phyloP scores from a whole-genome alignment of 1,284 basidiomycete species.

The Cryptococcus sp. region DNA sequence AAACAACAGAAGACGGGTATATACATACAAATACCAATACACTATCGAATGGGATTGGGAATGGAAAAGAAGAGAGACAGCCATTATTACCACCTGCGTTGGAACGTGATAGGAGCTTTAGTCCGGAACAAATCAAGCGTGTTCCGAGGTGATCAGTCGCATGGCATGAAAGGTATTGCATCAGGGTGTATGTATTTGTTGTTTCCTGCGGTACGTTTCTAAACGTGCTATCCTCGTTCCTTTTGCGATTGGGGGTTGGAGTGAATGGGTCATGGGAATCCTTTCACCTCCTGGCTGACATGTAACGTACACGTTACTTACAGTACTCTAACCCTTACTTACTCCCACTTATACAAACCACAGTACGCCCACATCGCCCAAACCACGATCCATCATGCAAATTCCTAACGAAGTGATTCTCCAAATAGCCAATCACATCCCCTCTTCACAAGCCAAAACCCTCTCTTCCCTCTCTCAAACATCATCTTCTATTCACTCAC shows the following conservation, averaged over 20 bases:
- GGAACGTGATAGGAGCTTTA: neutral
- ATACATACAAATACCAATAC: neutral
- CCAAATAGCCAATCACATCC: constrained; percentile 1
- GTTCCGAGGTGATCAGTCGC: too few species aligned
- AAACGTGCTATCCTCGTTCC: too few species aligned
- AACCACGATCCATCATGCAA: neutral
- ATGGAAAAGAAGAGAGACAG: neutral
- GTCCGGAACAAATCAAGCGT: neutral
- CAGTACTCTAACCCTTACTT: too few species aligned
- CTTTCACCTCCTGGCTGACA: too few species aligned
- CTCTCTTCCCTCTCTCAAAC: neutral
- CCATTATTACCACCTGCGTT: neutral
- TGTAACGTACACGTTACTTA: too few species aligned
- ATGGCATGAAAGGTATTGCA: neutral
- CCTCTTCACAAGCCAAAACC: neutral
- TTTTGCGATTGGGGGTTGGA: too few species aligned
- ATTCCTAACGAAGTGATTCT: constrained; percentile 3
- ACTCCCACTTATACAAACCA: too few species aligned
- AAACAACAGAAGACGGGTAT: too few species aligned
- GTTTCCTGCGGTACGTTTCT: too few species aligned
- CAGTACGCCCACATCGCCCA: too few species aligned
- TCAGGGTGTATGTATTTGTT: neutral
- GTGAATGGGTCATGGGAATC: too few species aligned
- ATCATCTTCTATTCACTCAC: neutral
- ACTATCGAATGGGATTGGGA: neutral